These are phyloP conservation scores for Botryobasidium botryosum DNA, from an alignment of 768 basidiomycete species.

Conservation along the genomic window DNA sequence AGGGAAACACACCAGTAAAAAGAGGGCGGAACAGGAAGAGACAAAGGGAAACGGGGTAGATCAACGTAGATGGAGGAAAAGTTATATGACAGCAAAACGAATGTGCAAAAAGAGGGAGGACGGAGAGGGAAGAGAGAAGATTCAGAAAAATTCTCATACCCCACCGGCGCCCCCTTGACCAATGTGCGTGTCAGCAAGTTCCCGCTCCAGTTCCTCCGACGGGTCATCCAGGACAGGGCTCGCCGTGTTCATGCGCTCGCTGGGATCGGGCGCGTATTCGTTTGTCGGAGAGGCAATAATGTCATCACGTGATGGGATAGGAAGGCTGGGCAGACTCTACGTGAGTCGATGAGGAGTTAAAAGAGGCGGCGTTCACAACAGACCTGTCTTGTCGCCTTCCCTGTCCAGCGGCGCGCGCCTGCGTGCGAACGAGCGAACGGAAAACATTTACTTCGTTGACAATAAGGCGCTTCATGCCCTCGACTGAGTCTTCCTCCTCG, in stretches of 20 bases:
- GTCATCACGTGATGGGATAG: slow-evolving; percentile 67
- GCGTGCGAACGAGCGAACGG: slow-evolving; percentile 77
- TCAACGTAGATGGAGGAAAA: no score
- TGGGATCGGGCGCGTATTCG: not conserved
- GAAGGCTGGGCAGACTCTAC: slow-evolving; percentile 35
- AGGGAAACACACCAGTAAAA: no score
- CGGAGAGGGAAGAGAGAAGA: not conserved
- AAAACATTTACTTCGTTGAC: slow-evolving; percentile 83
- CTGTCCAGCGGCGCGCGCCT: slow-evolving; percentile 54
- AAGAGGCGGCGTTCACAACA: not conserved
- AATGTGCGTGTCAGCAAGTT: slow-evolving; percentile 39
- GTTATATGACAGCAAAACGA: no score
- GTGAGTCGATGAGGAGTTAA: not conserved
- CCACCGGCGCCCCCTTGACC: slow-evolving; percentile 2
- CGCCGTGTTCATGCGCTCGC: slow-evolving; percentile 30
- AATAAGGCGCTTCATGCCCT: slow-evolving; percentile 94
- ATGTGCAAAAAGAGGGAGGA: not conserved
- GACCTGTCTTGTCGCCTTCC: slow-evolving; percentile 61
- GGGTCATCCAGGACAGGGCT: slow-evolving; percentile 74
- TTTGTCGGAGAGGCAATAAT: slow-evolving; percentile 48
- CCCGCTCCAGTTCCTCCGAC: slow-evolving; percentile 68
- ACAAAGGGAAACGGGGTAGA: no score
- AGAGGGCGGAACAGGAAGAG: no score
- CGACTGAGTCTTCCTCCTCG: slow-evolving; percentile 90
- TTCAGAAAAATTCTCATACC: slow-evolving; percentile 1